A percentile compares a stretch with the other conserved stretches of the same genome.
phyloP scores from a whole-genome alignment of 2,329 filamentous ascomycete genomes.

The Coniochaeta hoffmannii region DNA sequence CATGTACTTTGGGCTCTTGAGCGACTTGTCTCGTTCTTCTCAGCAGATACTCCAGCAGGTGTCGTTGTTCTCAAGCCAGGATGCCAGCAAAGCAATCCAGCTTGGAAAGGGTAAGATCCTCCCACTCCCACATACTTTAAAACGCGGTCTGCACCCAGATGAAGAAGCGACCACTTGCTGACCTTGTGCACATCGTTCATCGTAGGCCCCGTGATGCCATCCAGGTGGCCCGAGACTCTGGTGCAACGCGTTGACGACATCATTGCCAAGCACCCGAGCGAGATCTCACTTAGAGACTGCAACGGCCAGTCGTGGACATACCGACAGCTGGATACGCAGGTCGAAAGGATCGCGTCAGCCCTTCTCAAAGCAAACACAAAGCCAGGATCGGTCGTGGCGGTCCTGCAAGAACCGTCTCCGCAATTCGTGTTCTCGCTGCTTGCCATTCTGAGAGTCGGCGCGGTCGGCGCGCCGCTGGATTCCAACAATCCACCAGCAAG shows the following conservation, averaged over 20 bases:
- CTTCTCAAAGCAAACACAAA: conserved; percentile 14
- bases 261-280: conserved; percentile 8
- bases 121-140: neutral
- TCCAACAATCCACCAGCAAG: conserved; percentile 18
- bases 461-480: conserved; percentile 34
- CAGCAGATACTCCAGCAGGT: neutral
- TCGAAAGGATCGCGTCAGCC: conserved; percentile 13
- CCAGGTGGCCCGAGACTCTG: conserved; percentile 25
- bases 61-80: conserved; percentile 3
- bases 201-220: conserved; percentile 10
- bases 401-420: conserved; percentile 28
- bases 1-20: conserved; percentile 10
- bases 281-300: conserved; percentile 13
- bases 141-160: neutral
- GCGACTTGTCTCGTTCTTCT: neutral
- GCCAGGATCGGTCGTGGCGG: conserved; percentile 22
- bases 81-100: conserved; percentile 3
- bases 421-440: conserved; percentile 30
- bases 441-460: conserved; percentile 30
- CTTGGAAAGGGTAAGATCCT: conserved; percentile 3
- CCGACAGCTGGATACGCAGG: conserved; percentile 20
- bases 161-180: conserved; percentile 8
- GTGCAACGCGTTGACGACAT: conserved; percentile 28
- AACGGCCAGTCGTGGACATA: conserved; percentile 24
- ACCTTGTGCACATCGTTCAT: conserved; percentile 1